Percentiles rank a stretch among this genome's conserved stretches.
Evolutionary conservation across 2,329 filamentous ascomycete genomes (phyloP).

Genomic region (Penicillium sp.): DNA sequence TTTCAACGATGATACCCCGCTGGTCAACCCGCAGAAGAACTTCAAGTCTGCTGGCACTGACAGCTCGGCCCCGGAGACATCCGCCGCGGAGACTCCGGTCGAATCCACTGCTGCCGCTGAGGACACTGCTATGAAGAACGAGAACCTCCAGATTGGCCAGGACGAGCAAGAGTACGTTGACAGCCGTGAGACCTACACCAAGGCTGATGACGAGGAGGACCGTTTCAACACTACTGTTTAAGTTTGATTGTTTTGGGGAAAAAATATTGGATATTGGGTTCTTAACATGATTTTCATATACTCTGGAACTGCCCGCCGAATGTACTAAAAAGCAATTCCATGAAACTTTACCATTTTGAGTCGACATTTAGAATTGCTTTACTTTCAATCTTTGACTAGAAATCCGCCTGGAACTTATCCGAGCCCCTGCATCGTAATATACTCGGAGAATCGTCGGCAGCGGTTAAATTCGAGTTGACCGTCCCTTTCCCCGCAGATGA

Average conservation of each 20-base stretch:
- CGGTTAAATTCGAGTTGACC: constrained; percentile 18
- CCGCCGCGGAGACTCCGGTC: constrained; percentile 8
- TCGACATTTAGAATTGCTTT: background rate
- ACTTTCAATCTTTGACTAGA: background rate
- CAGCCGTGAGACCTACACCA: constrained; percentile 45
- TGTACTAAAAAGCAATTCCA: constrained; percentile 22
- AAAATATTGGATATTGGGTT: background rate
- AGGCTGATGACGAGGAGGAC: constrained; percentile 48
- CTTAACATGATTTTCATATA: background rate
- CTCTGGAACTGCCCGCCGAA: background rate
- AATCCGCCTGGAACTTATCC: background rate
- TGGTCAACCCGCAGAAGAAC: constrained; percentile 63
- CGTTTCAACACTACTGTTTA: constrained; percentile 51
- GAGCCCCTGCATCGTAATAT: constrained; percentile 8
- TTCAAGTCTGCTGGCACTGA: constrained; percentile 7
- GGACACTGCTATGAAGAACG: constrained; percentile 38
- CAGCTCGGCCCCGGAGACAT: constrained; percentile 18
- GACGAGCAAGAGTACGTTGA: constrained; percentile 45
- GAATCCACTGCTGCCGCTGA: constrained; percentile 30
- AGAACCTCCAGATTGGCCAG: constrained; percentile 41
- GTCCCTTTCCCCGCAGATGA: constrained; percentile 15
- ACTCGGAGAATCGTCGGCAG: constrained; percentile 19
- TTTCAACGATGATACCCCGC: constrained; percentile 83
- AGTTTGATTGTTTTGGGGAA: background rate
- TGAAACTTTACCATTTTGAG: constrained; percentile 9